A percentile compares a stretch with the other conserved stretches of the same genome.
phyloP scores from a whole-genome alignment of 148 eudicot species.

The Polygonum aviculare region DNA sequence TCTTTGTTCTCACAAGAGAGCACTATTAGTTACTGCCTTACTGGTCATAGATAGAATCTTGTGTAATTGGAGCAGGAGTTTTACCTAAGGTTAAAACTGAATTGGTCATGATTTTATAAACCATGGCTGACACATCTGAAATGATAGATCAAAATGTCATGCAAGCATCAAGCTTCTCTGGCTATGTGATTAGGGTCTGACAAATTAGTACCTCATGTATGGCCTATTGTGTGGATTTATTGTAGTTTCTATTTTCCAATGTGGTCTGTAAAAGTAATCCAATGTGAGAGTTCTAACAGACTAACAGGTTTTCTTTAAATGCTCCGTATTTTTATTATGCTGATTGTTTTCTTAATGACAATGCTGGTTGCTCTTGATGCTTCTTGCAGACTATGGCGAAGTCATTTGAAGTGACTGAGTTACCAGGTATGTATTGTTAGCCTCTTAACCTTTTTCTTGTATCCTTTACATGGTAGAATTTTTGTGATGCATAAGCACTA shows the following conservation, averaged over 20 bases:
- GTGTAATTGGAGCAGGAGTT: neutral
- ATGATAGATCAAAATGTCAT: neutral
- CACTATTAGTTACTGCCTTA: neutral
- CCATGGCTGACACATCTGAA: neutral
- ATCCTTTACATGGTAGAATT: neutral
- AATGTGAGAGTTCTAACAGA: neutral
- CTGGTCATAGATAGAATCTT: neutral
- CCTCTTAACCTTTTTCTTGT: neutral
- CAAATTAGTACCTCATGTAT: neutral
- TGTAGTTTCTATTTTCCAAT: neutral
- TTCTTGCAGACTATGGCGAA: constrained; percentile 49
- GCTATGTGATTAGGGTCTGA: neutral
- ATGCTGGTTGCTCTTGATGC: neutral
- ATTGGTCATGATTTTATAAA: neutral
- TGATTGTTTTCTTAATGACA: neutral
- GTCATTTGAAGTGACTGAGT: constrained; percentile 53
- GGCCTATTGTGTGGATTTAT: neutral
- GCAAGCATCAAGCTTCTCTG: neutral
- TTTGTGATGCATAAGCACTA: neutral
- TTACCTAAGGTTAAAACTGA: neutral
- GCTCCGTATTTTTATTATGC: neutral
- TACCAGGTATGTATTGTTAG: constrained; percentile 37
- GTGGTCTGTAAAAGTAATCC: neutral
- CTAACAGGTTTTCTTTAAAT: neutral
- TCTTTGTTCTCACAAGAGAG: neutral